Percentiles rank a stretch among this genome's conserved stretches.
These are phyloP conservation scores for Trichoderma oligosporum DNA, from an alignment of 2,329 filamentous ascomycete species.

Conservation along the genomic window DNA sequence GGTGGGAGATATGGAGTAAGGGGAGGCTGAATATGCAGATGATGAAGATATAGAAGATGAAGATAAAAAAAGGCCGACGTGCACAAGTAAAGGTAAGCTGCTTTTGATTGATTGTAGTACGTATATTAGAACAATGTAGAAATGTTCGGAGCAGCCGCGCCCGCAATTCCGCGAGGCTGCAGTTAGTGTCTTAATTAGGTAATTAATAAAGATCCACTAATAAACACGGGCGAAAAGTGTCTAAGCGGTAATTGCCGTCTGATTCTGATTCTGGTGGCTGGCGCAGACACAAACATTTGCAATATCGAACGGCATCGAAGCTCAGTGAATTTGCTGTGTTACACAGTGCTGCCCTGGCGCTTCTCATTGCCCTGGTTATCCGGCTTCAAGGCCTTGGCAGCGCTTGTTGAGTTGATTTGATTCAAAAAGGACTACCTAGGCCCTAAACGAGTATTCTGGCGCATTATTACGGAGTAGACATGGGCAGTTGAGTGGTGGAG, in stretches of 20 bases:
- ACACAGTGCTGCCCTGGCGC: neutral
- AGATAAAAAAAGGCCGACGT: no score
- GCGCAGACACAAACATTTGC: neutral
- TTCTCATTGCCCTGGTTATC: neutral
- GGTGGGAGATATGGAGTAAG: neutral
- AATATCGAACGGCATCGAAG: neutral
- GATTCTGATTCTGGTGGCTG: neutral
- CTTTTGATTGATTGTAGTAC: no score
- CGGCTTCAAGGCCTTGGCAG: neutral
- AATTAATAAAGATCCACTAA: slow-evolving; percentile 2
- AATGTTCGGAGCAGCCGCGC: slow-evolving; percentile 1
- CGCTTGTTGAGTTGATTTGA: neutral
- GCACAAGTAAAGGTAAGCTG: no score
- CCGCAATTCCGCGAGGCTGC: slow-evolving; percentile 1
- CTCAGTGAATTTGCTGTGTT: neutral
- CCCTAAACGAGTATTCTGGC: no score
- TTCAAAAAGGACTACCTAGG: no score
- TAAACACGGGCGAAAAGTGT: neutral
- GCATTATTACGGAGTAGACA: neutral
- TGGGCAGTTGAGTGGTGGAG: neutral
- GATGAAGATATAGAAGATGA: no score
- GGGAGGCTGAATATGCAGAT: no score
- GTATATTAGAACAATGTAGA: no score
- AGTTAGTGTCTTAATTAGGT: neutral
- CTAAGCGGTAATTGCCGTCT: slow-evolving; percentile 6